These are phyloP conservation scores for Blastocystis hominis DNA, from an alignment of 352 stramenopile genomes.

Conservation along the genomic window DNA sequence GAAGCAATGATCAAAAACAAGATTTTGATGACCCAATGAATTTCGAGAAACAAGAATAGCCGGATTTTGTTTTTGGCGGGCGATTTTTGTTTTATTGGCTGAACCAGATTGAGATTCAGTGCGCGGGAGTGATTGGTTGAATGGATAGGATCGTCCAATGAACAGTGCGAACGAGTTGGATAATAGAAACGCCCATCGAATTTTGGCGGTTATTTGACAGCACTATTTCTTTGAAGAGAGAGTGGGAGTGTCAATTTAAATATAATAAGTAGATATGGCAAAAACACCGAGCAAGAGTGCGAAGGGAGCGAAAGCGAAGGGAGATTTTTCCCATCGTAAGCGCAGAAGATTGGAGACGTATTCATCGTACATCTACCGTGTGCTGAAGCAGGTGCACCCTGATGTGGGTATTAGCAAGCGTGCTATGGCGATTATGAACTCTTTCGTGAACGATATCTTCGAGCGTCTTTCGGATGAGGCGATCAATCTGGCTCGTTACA, in stretches of 20 bases:
- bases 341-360: constrained; percentile 73
- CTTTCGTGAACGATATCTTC: constrained; percentile 98
- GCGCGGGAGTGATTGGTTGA: background rate
- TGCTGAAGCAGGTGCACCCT: constrained; percentile 69
- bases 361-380: constrained; percentile 75
- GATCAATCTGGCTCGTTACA: constrained; percentile 87
- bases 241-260: background rate
- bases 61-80: background rate
- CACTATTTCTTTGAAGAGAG: background rate
- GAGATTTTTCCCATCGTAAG: constrained; percentile 60
- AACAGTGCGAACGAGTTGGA: background rate
- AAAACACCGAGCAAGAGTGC: constrained; percentile 64
- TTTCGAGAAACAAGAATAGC: background rate
- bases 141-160: background rate
- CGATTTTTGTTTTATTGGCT: background rate
- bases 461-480: constrained; percentile 89
- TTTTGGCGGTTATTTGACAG: background rate
- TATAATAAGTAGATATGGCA: constrained; percentile 41
- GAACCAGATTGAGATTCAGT: background rate
- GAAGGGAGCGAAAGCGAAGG: constrained; percentile 68
- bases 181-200: background rate
- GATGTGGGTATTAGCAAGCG: constrained; percentile 66
- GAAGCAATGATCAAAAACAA: background rate
- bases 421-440: constrained; percentile 68
- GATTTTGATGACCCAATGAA: background rate